These are phyloP conservation scores for Cryphonectria radicalis DNA, from an alignment of 2,329 filamentous ascomycete species.

Conservation along the genomic window DNA sequence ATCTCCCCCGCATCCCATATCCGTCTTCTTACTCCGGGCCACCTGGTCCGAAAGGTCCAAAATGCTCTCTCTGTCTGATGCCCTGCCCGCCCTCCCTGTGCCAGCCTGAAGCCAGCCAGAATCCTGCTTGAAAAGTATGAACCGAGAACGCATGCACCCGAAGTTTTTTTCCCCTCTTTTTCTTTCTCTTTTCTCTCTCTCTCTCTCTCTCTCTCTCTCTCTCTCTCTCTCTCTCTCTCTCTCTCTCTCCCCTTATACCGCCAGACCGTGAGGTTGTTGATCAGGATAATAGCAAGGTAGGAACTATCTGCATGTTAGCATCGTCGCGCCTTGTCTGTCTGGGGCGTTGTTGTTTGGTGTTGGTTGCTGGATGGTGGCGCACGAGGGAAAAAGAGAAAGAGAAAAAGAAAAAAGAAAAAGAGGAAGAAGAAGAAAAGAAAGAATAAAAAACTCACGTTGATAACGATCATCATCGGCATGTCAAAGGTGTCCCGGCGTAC, in stretches of 20 bases:
- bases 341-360: slow-evolving; percentile 16
- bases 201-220: too few species aligned
- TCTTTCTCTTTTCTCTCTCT: too few species aligned
- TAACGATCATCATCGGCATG: slow-evolving; percentile 97
- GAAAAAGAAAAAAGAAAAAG: too few species aligned
- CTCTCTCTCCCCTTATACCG: slow-evolving; percentile 41
- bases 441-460: slow-evolving; percentile 85
- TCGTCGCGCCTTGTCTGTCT: not conserved
- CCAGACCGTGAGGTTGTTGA: slow-evolving; percentile 59
- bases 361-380: not conserved
- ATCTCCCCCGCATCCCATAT: not conserved
- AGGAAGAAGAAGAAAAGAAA: too few species aligned
- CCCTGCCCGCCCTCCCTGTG: not conserved
- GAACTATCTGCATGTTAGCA: slow-evolving; percentile 47
- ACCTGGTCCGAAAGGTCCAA: slow-evolving; percentile 14
- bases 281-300: slow-evolving; percentile 63
- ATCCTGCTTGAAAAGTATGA: not conserved
- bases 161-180: not conserved
- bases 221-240: too few species aligned
- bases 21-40: slow-evolving; percentile 11
- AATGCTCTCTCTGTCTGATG: slow-evolving; percentile 15
- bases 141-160: slow-evolving; percentile 8
- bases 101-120: slow-evolving; percentile 10
- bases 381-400: too few species aligned
- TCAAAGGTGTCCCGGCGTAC: slow-evolving; percentile 97